Conservation (phyloP, 345 rosid species). For the Psidium guajava region DNA sequence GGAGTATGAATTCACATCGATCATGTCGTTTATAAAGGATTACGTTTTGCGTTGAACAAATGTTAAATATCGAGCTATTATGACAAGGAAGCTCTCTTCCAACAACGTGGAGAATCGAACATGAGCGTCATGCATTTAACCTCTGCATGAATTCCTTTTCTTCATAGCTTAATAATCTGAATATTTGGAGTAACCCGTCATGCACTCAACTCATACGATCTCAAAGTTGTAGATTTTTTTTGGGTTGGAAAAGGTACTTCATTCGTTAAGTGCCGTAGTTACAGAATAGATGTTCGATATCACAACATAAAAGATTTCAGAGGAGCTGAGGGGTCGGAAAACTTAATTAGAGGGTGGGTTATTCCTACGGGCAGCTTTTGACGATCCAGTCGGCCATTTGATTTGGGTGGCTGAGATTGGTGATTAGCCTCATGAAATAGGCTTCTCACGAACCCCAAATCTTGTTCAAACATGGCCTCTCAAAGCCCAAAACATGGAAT, state of each 20-base stretch:
- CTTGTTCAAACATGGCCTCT: not conserved
- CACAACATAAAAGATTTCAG: too few relatives aligned
- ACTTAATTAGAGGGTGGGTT: too few relatives aligned
- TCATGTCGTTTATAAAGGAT: not conserved
- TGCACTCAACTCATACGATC: not conserved
- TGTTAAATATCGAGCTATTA: not conserved
- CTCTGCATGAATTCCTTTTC: not conserved
- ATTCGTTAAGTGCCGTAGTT: too few relatives aligned
- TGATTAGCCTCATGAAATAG: not conserved
- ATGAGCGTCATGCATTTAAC: not conserved
- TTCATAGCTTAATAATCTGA: not conserved
- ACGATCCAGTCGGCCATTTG: too few relatives aligned
- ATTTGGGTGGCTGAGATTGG: not conserved
- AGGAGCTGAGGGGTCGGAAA: too few relatives aligned
- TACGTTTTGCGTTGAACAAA: not conserved
- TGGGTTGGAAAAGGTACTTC: too few relatives aligned
- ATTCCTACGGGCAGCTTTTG: too few relatives aligned
- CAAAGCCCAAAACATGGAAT: not conserved
- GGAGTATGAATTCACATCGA: not conserved
- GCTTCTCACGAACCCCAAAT: not conserved
- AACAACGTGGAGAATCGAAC: not conserved
- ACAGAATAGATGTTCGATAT: too few relatives aligned
- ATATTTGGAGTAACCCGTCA: not conserved
- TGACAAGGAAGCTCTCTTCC: not conserved
- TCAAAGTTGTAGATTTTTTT: not conserved